A percentile compares a stretch with the other conserved stretches of the same genome.
phyloP scores from a whole-genome alignment of 2,329 filamentous ascomycete species.

The Fusarium pseudocircinatum region DNA sequence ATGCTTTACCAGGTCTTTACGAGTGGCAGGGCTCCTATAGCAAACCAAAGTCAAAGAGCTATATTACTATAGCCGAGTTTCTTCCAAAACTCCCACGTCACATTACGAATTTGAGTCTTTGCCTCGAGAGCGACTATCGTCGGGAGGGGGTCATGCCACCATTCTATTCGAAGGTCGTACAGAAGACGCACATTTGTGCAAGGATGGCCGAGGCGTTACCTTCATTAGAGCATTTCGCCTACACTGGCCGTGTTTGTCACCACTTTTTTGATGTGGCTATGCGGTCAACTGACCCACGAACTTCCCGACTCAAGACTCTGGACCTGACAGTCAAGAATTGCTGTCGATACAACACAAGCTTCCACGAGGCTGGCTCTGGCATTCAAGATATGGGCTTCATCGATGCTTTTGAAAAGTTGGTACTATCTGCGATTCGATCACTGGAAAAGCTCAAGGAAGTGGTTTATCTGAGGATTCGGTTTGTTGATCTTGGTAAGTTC shows the following conservation, averaged over 20 bases:
- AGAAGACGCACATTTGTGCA: conserved; percentile 71
- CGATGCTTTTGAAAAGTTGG: conserved; percentile 73
- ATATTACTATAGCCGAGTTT: conserved; percentile 73
- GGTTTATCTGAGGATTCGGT: conserved; percentile 74
- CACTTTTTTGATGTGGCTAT: conserved; percentile 71
- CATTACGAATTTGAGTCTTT: conserved; percentile 72
- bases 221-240: conserved; percentile 73
- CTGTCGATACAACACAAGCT: conserved; percentile 66
- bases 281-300: conserved; percentile 58
- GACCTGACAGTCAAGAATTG: conserved; percentile 80
- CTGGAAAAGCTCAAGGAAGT: conserved; percentile 68
- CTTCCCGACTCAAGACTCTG: conserved; percentile 68
- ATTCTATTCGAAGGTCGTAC: conserved; percentile 69
- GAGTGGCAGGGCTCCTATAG: conserved; percentile 73
- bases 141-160: conserved; percentile 69
- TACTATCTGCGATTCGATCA: conserved; percentile 70
- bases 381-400: conserved; percentile 80
- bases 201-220: conserved; percentile 69
- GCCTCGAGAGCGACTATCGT: conserved; percentile 76
- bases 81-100: conserved; percentile 66
- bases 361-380: conserved; percentile 72
- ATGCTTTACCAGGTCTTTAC: conserved; percentile 71
- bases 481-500: conserved; percentile 73
- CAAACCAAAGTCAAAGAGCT: conserved; percentile 78
- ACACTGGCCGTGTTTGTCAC: conserved; percentile 77